Conservation (phyloP, 257 asterid species). For the Schizonepeta tenuifolia region DNA sequence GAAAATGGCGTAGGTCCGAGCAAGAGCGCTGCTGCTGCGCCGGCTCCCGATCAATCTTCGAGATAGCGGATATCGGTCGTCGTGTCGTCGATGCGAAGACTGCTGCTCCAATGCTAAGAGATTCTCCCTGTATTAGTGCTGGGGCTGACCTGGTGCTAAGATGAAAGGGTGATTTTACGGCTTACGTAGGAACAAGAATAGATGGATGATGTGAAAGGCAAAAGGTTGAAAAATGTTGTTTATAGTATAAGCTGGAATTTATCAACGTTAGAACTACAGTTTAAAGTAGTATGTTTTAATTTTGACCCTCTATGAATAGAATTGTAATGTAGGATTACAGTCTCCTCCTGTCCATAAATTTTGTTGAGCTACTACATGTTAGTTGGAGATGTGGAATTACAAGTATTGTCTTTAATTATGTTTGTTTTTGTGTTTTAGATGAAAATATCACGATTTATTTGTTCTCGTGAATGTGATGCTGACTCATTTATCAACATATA, state of each 20-base stretch:
- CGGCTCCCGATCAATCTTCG: constrained; percentile 43
- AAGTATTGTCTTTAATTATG: too few relatives aligned
- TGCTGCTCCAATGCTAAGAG: background rate
- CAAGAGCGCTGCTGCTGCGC: constrained; percentile 28
- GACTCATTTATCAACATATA: too few relatives aligned
- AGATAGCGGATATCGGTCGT: constrained; percentile 18
- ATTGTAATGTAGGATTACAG: background rate
- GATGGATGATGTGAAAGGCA: background rate
- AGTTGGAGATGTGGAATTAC: too few relatives aligned
- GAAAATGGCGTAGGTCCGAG: constrained; percentile 48
- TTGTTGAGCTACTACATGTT: too few relatives aligned
- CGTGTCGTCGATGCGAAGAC: too few relatives aligned
- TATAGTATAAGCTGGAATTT: background rate
- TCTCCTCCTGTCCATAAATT: too few relatives aligned
- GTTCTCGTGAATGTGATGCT: too few relatives aligned
- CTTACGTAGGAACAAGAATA: background rate
- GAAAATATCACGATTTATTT: too few relatives aligned
- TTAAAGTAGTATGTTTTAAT: background rate
- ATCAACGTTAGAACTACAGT: constrained; percentile 11
- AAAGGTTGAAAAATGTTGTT: constrained; percentile 15
- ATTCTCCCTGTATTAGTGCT: constrained; percentile 30
- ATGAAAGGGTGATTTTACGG: constrained; percentile 31
- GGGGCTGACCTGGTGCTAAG: constrained; percentile 23
- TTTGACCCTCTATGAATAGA: background rate
- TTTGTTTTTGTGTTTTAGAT: too few relatives aligned